Evolutionary conservation across 2,329 filamentous ascomycete genomes (phyloP), one percentile per base, ranked within the genome.

Genomic region (Colletotrichum spinosum): DNA sequence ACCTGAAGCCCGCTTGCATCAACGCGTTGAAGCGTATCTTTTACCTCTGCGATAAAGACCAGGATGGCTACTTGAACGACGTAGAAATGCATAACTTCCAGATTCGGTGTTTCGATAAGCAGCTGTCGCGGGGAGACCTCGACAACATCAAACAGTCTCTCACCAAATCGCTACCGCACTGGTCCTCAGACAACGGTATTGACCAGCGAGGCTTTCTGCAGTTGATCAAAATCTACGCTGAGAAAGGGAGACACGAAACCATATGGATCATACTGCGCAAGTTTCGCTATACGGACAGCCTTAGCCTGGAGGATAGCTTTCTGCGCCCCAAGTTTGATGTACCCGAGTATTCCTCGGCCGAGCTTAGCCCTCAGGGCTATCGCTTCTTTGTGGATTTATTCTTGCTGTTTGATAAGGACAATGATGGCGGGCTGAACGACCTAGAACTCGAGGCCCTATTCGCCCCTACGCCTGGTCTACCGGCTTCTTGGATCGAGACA

Each of bases 311-410:
- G 72, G 94, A 98, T 74, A 92, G 85, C 70, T 98, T 97, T 75
- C 84, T 99, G 33, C 93, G 94, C 71, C 96, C 96, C 13, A 97
- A 93, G 71, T 95, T 98, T 68, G 96, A 99, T 8, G 94, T 99
- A 0, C 93, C 96, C 0, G 92, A 95, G 62, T 95, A 92, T 74
- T 91, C 94, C 0, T 98, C 95, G 4, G 94, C 95, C 4, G 96
- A 99, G 79, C 85, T 99, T 15, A 97, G 94, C 70, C 96, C 96
- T 0, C 90, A 92, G 12, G 96, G 96, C 1, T 99, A 99, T 78
- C 90, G 95, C 17, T 99, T 99, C 82, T 97, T 99, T 72, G 95
- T 98, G 69, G 96, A 99, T 73, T 84, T 98, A 1, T 99, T 99
- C 76, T 81, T 99, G 41, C 86, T 97, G 0, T 97, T 97, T 64